Percentiles rank a stretch among this genome's conserved stretches.
Evolutionary conservation across 306 rosid species (phyloP).

Genomic region (Vicia faba): DNA sequence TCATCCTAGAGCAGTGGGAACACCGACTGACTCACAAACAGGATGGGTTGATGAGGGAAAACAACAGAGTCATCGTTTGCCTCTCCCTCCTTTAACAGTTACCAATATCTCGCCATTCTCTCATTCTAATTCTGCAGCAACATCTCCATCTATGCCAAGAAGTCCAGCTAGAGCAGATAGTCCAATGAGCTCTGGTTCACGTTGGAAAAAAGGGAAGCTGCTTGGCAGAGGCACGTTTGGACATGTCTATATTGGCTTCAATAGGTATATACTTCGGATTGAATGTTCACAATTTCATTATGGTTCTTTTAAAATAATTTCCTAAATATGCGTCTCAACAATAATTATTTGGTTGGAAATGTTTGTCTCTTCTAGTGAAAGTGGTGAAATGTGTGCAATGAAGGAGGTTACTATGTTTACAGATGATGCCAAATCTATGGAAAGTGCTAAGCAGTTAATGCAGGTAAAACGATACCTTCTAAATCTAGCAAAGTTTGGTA

Average conservation of each 20-base stretch:
- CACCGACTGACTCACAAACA: slow-evolving; percentile 64
- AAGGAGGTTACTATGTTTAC: slow-evolving; percentile 98
- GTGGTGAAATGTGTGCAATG: slow-evolving; percentile 99
- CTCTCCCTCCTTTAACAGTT: slow-evolving; percentile 86
- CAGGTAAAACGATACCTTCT: slow-evolving; percentile 59
- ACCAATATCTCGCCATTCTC: slow-evolving; percentile 68
- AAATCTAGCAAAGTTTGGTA: slow-evolving; percentile 9
- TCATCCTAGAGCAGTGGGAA: slow-evolving; percentile 88
- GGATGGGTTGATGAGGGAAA: slow-evolving; percentile 82
- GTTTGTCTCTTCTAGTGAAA: slow-evolving; percentile 62
- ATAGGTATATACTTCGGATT: slow-evolving; percentile 55
- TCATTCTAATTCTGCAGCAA: slow-evolving; percentile 90
- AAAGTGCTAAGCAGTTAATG: slow-evolving; percentile 92
- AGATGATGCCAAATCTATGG: slow-evolving; percentile 94
- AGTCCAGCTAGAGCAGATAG: slow-evolving; percentile 97
- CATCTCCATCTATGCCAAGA: slow-evolving; percentile 97
- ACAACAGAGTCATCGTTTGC: slow-evolving; percentile 93
- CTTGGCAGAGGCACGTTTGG: slow-evolving; percentile 98
- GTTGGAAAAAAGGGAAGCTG: slow-evolving; percentile 97
- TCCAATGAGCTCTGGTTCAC: slow-evolving; percentile 83
- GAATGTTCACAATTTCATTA: slow-evolving; percentile 27
- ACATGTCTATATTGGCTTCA: slow-evolving; percentile 94
- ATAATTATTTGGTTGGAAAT: slow-evolving; percentile 31
- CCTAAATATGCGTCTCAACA: slow-evolving; percentile 3
- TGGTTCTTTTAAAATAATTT: not conserved